Conservation (phyloP, 345 rosid genomes). For the Orychophragmus violaceus region DNA sequence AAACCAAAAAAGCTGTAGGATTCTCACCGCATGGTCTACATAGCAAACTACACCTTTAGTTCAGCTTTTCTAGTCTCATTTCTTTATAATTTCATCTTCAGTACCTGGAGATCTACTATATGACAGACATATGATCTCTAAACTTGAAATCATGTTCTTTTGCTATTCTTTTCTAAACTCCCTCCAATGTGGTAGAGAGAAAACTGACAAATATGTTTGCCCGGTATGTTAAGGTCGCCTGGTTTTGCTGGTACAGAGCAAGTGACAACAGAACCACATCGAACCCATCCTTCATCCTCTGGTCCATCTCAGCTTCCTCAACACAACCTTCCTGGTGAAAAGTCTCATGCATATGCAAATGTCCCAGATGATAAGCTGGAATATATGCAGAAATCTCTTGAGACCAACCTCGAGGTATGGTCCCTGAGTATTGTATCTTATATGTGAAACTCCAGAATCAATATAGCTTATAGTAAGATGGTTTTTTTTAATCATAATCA, state of each 20-base stretch:
- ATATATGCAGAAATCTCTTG: conserved; percentile 48
- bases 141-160: neutral
- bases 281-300: neutral
- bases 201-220: conserved; percentile 1
- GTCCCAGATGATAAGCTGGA: conserved; percentile 40
- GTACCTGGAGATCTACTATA: neutral
- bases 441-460: neutral
- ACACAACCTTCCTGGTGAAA: conserved; percentile 6
- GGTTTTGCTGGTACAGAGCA: conserved; percentile 13
- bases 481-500: neutral
- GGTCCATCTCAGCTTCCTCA: neutral
- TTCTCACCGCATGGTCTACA: neutral
- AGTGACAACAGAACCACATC: neutral
- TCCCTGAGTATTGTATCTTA: neutral
- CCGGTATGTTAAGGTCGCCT: neutral
- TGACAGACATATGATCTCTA: too few relatives aligned
- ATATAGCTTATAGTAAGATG: neutral
- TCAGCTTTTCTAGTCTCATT: neutral
- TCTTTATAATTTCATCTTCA: neutral
- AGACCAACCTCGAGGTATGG: conserved; percentile 64
- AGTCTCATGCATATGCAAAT: neutral
- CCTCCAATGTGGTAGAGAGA: neutral
- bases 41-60: neutral
- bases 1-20: neutral
- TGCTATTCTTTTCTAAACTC: neutral